phyloP scores from a whole-genome alignment of 768 basidiomycete genomes.

The Collybiopsis luxurians region DNA sequence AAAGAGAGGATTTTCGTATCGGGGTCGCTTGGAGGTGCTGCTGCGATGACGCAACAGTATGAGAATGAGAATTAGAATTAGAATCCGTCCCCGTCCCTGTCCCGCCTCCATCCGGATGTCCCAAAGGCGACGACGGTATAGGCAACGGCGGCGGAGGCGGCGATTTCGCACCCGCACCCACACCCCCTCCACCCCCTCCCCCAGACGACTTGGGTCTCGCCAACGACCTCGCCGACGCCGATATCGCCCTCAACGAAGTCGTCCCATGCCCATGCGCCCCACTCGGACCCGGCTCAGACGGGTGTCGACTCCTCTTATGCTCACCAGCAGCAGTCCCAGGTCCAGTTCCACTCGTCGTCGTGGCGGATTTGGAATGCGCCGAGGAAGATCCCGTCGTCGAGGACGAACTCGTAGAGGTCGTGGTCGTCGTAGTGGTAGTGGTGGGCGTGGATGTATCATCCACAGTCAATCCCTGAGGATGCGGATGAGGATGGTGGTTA shows the following conservation, averaged over 20 bases:
- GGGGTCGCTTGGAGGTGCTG: constrained; percentile 18
- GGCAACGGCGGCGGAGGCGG: no score
- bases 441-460: not conserved
- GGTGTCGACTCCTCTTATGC: constrained; percentile 14
- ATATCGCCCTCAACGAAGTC: no score
- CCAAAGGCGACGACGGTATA: constrained; percentile 9
- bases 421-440: not conserved
- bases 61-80: constrained; percentile 7
- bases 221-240: not conserved
- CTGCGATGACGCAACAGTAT: constrained; percentile 15
- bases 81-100: no score
- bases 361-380: constrained; percentile 5
- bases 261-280: no score
- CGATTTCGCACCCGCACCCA: no score
- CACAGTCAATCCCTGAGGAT: no score
- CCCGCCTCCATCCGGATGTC: no score
- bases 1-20: constrained; percentile 23
- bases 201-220: constrained; percentile 11
- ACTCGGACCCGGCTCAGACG: constrained; percentile 20
- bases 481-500: not conserved
- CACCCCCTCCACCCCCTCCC: no score
- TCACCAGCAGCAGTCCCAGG: constrained; percentile 5
- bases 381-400: constrained; percentile 5
- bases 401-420: not conserved
- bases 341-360: constrained; percentile 23